Percentiles rank a stretch among this genome's conserved stretches.
Conservation (phyloP, 2,329 filamentous ascomycete species). For the Alternaria burnsii region DNA sequence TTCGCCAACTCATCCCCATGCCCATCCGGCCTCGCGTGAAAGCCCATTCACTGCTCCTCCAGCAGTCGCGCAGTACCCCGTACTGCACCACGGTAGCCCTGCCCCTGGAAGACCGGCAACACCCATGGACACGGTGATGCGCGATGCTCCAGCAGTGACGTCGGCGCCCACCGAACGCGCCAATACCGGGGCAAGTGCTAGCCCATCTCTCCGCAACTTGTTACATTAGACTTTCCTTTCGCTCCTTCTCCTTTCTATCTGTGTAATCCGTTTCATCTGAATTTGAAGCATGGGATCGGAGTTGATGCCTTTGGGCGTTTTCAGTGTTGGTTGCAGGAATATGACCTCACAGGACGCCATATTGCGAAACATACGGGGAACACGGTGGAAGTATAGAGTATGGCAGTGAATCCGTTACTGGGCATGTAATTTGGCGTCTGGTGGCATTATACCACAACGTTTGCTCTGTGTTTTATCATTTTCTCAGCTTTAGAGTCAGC, state of each 20-base stretch:
- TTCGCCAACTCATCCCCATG: slow-evolving; percentile 48
- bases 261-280: neutral
- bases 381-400: slow-evolving; percentile 16
- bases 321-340: slow-evolving; percentile 24
- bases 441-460: slow-evolving; percentile 45
- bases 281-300: slow-evolving; percentile 30
- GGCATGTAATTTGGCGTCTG: slow-evolving; percentile 30
- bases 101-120: slow-evolving; percentile 45
- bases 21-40: slow-evolving; percentile 46
- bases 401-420: slow-evolving; percentile 21
- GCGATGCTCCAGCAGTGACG: slow-evolving; percentile 39
- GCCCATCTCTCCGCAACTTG: slow-evolving; percentile 58
- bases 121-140: slow-evolving; percentile 47
- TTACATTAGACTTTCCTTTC: slow-evolving; percentile 49
- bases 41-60: slow-evolving; percentile 46
- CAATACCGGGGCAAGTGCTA: slow-evolving; percentile 55
- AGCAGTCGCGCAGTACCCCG: slow-evolving; percentile 34
- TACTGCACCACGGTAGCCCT: slow-evolving; percentile 45
- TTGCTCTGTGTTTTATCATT: slow-evolving; percentile 25
- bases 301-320: slow-evolving; percentile 26
- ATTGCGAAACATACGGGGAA: slow-evolving; percentile 21
- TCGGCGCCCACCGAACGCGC: slow-evolving; percentile 40
- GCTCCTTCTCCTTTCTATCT: slow-evolving; percentile 12
- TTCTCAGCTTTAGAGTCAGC: slow-evolving; percentile 11
- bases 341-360: slow-evolving; percentile 7